Evolutionary conservation across 2,329 filamentous ascomycete species (phyloP).

Genomic region (Harringtonia lauricola): DNA sequence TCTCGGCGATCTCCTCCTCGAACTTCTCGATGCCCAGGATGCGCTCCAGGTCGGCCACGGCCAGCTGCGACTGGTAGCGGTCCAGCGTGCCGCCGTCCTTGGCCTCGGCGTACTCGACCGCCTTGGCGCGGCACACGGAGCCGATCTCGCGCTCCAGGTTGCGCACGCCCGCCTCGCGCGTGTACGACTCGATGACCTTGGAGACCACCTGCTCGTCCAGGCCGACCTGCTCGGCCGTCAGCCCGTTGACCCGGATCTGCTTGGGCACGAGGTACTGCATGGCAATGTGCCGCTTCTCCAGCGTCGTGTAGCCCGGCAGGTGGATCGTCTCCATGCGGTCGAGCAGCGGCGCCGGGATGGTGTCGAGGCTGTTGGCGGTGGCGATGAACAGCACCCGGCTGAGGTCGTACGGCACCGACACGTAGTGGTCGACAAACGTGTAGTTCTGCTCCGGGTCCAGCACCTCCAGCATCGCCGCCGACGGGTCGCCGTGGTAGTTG

Average conservation of each 20-base stretch:
- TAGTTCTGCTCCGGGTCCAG: constrained; percentile 96
- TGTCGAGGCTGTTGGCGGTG: constrained; percentile 89
- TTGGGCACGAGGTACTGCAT: constrained; percentile 90
- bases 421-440: constrained; percentile 89
- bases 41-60: constrained; percentile 70
- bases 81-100: constrained; percentile 60
- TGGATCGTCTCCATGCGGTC: constrained; percentile 97
- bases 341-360: constrained; percentile 84
- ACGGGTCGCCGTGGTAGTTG: constrained; percentile 91
- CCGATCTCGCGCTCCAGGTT: constrained; percentile 94
- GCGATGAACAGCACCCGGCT: constrained; percentile 97
- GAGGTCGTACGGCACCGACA: constrained; percentile 89
- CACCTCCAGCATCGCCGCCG: constrained; percentile 95
- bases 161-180: constrained; percentile 88
- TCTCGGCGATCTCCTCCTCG: constrained; percentile 91
- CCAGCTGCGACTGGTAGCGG: constrained; percentile 63
- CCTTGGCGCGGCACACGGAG: constrained; percentile 87
- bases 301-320: constrained; percentile 87
- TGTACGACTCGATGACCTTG: constrained; percentile 94
- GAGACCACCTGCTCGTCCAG: constrained; percentile 79
- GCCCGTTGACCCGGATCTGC: constrained; percentile 83
- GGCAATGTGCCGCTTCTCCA: constrained; percentile 95
- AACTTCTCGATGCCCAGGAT: constrained; percentile 91
- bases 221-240: constrained; percentile 61
- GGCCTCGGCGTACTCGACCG: constrained; percentile 87